A percentile compares a stretch with the other conserved stretches of the same genome.
Evolutionary conservation across 208 protist species (phyloP).

Genomic region (Vickermania spadyakhi): DNA sequence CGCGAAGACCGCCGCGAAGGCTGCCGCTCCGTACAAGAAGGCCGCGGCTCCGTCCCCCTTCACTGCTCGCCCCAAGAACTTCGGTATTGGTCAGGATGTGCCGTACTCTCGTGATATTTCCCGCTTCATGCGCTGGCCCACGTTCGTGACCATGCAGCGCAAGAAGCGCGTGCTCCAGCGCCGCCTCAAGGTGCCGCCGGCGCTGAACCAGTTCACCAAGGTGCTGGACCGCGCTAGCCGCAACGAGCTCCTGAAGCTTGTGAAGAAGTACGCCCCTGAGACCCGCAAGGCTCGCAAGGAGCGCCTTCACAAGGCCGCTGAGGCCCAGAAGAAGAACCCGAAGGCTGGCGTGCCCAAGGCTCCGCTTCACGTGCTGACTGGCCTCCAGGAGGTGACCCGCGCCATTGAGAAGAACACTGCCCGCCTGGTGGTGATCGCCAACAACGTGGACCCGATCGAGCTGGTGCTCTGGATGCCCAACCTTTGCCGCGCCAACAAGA

Average conservation of each 20-base stretch:
- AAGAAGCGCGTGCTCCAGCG: constrained; percentile 96
- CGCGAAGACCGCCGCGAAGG: constrained; percentile 47
- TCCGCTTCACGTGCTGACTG: constrained; percentile 89
- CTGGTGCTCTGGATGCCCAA: constrained; percentile 98
- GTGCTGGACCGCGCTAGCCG: constrained; percentile 90
- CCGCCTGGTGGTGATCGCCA: constrained; percentile 98
- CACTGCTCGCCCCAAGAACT: constrained; percentile 79
- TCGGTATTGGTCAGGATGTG: constrained; percentile 91
- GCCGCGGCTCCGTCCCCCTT: constrained; percentile 43
- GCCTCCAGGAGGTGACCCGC: constrained; percentile 97
- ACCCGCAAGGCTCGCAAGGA: constrained; percentile 92
- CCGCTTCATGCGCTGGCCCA: constrained; percentile 98
- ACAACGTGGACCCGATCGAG: constrained; percentile 99
- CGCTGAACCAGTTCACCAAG: constrained; percentile 88
- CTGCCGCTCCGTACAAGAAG: constrained; percentile 79
- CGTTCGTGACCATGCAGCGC: constrained; percentile 98
- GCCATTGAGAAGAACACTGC: constrained; percentile 98
- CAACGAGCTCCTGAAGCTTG: constrained; percentile 96
- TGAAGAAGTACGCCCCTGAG: constrained; percentile 98
- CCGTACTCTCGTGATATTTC: constrained; percentile 94
- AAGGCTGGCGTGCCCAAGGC: constrained; percentile 85
- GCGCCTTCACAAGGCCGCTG: constrained; percentile 88
- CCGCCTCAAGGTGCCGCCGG: constrained; percentile 95
- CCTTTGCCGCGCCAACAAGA: constrained; percentile 97
- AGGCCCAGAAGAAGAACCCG: constrained; percentile 88